These are phyloP conservation scores for Marasmius sp. DNA, from an alignment of 1,284 basidiomycete species.

Conservation along the genomic window DNA sequence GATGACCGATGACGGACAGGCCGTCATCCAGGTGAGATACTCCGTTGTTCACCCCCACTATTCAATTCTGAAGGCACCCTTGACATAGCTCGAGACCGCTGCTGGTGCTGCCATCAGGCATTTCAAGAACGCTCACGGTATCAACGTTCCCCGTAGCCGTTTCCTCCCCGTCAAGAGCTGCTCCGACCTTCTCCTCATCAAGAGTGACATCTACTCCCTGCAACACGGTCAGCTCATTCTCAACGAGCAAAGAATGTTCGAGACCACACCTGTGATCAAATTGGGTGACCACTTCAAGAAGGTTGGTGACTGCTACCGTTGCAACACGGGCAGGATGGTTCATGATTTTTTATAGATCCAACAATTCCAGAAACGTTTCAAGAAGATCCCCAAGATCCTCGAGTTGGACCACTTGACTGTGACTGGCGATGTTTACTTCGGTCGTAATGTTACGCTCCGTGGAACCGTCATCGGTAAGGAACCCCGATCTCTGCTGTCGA, in stretches of 20 bases:
- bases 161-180: slow-evolving; percentile 97
- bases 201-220: slow-evolving; percentile 94
- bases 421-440: slow-evolving; percentile 77
- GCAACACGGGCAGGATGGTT: background rate
- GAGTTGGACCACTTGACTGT: slow-evolving; percentile 98
- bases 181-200: slow-evolving; percentile 92
- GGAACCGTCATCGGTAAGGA: slow-evolving; percentile 79
- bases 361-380: slow-evolving; percentile 97
- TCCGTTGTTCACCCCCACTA: background rate
- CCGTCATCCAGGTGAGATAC: slow-evolving; percentile 67
- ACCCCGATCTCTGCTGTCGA: background rate
- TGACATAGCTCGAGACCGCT: slow-evolving; percentile 90
- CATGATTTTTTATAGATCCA: slow-evolving; percentile 67
- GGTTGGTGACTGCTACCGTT: slow-evolving; percentile 29
- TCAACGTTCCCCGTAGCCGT: slow-evolving; percentile 96
- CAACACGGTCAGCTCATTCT: slow-evolving; percentile 94
- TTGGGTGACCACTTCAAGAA: slow-evolving; percentile 92
- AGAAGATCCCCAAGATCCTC: slow-evolving; percentile 92
- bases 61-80: background rate
- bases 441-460: slow-evolving; percentile 86
- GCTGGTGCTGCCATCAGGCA: slow-evolving; percentile 98
- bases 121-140: slow-evolving; percentile 92
- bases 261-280: slow-evolving; percentile 96
- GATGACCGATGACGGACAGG: slow-evolving; percentile 83
- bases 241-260: slow-evolving; percentile 89